Conservation (phyloP, 139 green algal genomes). For the Tetradesmus obliquus region DNA sequence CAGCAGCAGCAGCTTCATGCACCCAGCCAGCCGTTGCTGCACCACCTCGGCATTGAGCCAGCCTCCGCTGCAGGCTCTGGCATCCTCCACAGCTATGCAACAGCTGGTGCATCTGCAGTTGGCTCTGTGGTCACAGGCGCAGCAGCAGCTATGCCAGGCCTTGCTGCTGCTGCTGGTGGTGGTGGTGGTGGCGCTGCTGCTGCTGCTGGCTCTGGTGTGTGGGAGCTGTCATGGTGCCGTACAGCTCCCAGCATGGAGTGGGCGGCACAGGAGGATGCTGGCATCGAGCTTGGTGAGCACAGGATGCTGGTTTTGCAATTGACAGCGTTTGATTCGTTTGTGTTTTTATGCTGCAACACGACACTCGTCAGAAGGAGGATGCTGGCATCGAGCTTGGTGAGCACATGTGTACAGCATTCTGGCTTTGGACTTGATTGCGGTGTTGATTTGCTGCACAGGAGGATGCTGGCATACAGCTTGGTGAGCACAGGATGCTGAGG, state of each 20-base stretch:
- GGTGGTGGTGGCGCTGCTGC: not conserved
- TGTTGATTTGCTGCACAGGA: no score
- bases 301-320: no score
- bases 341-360: no score
- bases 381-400: no score
- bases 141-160: no score
- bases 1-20: not conserved
- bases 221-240: not conserved
- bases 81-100: not conserved
- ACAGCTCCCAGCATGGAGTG: not conserved
- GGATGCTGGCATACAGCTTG: no score
- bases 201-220: not conserved
- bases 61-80: not conserved
- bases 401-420: no score
- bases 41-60: not conserved
- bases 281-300: not conserved
- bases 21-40: not conserved
- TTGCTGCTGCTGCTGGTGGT: not conserved
- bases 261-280: not conserved
- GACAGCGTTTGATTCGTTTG: no score
- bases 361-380: no score
- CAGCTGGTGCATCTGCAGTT: not conserved
- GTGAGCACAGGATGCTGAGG: no score
- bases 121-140: not conserved
- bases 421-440: no score